Evolutionary conservation across 768 basidiomycete species (phyloP).

Genomic region (Lactarius tabidus): DNA sequence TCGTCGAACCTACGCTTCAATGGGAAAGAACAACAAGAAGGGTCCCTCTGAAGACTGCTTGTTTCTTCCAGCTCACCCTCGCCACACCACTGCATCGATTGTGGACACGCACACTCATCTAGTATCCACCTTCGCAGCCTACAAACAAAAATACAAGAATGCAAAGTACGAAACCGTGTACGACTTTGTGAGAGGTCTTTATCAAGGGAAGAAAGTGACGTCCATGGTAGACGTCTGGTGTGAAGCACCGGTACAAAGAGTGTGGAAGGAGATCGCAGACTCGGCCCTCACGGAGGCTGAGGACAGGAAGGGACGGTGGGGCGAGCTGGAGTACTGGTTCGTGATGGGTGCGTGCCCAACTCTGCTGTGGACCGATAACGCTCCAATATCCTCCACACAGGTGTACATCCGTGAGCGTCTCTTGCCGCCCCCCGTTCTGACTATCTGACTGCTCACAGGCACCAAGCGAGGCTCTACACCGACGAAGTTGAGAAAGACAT

Average conservation of each 20-base stretch:
- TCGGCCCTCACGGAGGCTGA: constrained; percentile 50
- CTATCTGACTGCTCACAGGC: constrained; percentile 37
- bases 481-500: constrained; percentile 66
- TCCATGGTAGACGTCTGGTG: constrained; percentile 87
- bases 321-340: constrained; percentile 74
- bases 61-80: constrained; percentile 19
- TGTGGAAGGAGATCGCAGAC: constrained; percentile 73
- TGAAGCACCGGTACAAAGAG: constrained; percentile 61
- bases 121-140: constrained; percentile 64
- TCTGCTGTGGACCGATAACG: background rate
- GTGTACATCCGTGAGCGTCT: constrained; percentile 64
- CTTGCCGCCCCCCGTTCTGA: background rate
- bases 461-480: constrained; percentile 66
- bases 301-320: constrained; percentile 53
- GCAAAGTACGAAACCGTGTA: constrained; percentile 53
- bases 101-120: constrained; percentile 87
- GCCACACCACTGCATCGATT: constrained; percentile 37
- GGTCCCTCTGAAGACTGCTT: constrained; percentile 20
- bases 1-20: background rate
- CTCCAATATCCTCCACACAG: constrained; percentile 33
- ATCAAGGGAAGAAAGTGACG: constrained; percentile 51
- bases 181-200: constrained; percentile 65
- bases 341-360: constrained; percentile 58
- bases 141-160: constrained; percentile 56
- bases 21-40: constrained; percentile 26